Evolutionary conservation across 352 stramenopile genomes (phyloP), one percentile per base, ranked within the genome.

Genomic region (Pseudoperonospora humuli): DNA sequence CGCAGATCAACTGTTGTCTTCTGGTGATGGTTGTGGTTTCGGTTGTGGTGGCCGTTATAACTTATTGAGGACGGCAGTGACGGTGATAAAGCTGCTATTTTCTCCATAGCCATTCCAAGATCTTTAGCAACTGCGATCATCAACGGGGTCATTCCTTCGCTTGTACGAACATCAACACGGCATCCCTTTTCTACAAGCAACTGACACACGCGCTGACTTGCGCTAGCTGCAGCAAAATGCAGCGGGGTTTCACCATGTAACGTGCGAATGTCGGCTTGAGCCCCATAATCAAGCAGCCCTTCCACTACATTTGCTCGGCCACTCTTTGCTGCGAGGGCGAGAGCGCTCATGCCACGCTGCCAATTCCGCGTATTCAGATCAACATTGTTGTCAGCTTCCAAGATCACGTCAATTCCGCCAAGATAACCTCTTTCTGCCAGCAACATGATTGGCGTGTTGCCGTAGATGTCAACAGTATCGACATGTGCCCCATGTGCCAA

Each of bases 401-500:
- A 65, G 9, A 94, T 64, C 2, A 71, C 62, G 43, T 92, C 79
- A 13, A 94, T 71, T 33, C 69, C 82, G 19, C 74, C 64, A 9
- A 92, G 55, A 23, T 70, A 81, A 0, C 79, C 82, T 41, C 71
- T 80, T 54, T 79, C 70, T 5, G 77, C 75, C 0, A 92, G 54
- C 14, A 94, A 59, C 77, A 92, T 87, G 5, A 90, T 40, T 9
- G 80, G 75, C 0, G 75, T 94, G 26, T 89, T 86, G 21, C 82
- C 82, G 48, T 84, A 94, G 21, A 86, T 84, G 39, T 94, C 82
- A 9, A 78, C 60, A 18, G 56, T 66, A 36, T 92, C 71, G 6
- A 88, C 45, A 18, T 63, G 49, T 2, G 74, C 74, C 15, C 76
- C 77, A 54, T 92, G 75, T 6, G 73, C 64, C 7, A 92, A 36